Base-by-base conservation (phyloP, 345 rosid genomes). In the Acer yangbiense region DNA sequence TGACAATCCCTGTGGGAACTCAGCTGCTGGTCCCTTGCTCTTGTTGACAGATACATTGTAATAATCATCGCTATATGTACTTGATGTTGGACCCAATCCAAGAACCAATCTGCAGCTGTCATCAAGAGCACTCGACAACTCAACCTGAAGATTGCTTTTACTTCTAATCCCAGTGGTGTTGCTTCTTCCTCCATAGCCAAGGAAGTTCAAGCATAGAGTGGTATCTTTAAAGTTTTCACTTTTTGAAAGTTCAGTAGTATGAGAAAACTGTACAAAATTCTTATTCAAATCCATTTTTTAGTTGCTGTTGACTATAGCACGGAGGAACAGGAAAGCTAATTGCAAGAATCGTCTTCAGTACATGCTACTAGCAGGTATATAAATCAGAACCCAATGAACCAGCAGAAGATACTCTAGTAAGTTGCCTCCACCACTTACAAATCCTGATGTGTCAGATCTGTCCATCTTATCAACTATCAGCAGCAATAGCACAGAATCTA, bases 91-190 rank as follows among this genome's bases (percentile, higher is more conserved):
- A 48, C 98, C 99, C 71, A 95, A 77, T 64, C 99, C 98, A 54
- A 95, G 97, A 75, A 95, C 97, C 88, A 95, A 88, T 52, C 84
- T 86, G 81, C 98, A 95, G 50, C 90, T 89, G 55, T 86, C 99
- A 84, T 93, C 97, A 46, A 88, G 86, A 76, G 84, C 81, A 68
- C 57, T 78, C 44, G 88, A 54, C 58, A 87, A 82, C 76, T 89
- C 91, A 80, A 78, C 81, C 55, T 84, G 83, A 46, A 50, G 85
- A 83, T 81, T 84, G 80, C 81, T 72, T 72, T 76, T 69, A 63
- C 73, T 76, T 46, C 83, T 84, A 39, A 79, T 64, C 79, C 86
- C 83, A 57, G 82, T 79, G 48, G 76, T 75, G 25, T 77, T 80
- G 77, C 88, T 82, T 76, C 88, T 82, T 76, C 90, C 92, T 76